Percentiles rank a stretch among this genome's conserved stretches.
Evolutionary conservation across 495 filamentous ascomycete species (phyloP).

Genomic region (Staphylotrichum longicolle): DNA sequence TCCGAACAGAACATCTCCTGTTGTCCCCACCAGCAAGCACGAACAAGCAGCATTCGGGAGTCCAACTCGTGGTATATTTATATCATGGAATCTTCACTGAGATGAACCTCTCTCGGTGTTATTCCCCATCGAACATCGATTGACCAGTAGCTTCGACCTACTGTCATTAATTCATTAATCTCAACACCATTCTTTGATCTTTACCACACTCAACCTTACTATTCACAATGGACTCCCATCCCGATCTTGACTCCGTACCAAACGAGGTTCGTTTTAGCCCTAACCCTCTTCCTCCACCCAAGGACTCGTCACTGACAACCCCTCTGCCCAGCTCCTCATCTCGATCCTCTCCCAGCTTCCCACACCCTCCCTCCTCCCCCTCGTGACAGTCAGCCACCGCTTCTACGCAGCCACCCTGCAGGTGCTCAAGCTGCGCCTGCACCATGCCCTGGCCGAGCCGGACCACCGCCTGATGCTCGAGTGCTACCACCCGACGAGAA

Average conservation of each 20-base stretch:
- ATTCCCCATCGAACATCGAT: too few relatives aligned
- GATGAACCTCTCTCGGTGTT: too few relatives aligned
- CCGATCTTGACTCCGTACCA: constrained; percentile 29
- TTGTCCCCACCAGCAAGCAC: too few relatives aligned
- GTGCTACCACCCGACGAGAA: constrained; percentile 73
- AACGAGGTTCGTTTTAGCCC: constrained; percentile 42
- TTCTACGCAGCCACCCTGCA: constrained; percentile 67
- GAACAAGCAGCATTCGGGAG: too few relatives aligned
- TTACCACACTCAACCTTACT: too few relatives aligned
- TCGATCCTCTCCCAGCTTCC: constrained; percentile 60
- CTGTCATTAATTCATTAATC: too few relatives aligned
- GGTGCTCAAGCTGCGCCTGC: constrained; percentile 64
- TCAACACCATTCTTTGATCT: too few relatives aligned
- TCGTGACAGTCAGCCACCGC: constrained; percentile 60
- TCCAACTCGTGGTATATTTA: too few relatives aligned
- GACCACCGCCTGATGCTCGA: constrained; percentile 69
- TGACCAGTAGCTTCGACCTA: too few relatives aligned
- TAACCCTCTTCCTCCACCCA: not conserved
- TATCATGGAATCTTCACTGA: too few relatives aligned
- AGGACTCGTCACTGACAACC: constrained; percentile 7
- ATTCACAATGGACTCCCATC: too few relatives aligned
- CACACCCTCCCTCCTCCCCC: constrained; percentile 58
- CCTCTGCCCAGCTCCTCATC: constrained; percentile 58
- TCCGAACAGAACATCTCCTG: too few relatives aligned
- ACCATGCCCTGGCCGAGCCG: constrained; percentile 52